Evolutionary conservation across 106 monocot species (phyloP), one percentile per base, ranked within the genome.

Genomic region (Gastrodia elata): DNA sequence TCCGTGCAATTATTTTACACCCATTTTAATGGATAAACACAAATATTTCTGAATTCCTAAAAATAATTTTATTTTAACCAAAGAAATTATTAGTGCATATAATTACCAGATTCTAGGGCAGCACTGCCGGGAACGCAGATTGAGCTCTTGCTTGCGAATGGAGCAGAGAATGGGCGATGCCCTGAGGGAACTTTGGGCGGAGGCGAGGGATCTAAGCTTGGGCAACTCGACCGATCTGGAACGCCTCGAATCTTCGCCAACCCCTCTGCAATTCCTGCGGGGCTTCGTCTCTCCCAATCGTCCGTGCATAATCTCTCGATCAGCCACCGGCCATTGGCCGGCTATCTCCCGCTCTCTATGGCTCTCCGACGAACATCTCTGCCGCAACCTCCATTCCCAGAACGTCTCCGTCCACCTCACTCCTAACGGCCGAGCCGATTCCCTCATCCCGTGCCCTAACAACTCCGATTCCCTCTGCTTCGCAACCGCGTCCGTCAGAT

Each of bases 351-450:
- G 33, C 10, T 79, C 84, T 34, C 88, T 82, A 44, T 96, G 95
- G 92, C 55, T 77, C 64, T 35, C 59, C 68, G 80, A 78, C 55
- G 70, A 82, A 46, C 90, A 96, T 77, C 92, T 96, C 81, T 34
- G 75, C 82, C 16, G 72, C 70, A 61, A 80, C 71, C 78, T 91
- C 71, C 15, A 57, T 72, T 40, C 34, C 58, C 42, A 37, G 34
- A 39, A 68, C 57, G 95, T 96, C 75, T 96, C 95, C 73, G 74
- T 96, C 71, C 95, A 92, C 80, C 84, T 89, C 76, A 96, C 95
- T 57, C 95, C 95, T 25, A 69, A 89, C 75, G 95, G 95, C 61
- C 85, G 89, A 38, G 95, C 95, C 71, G 95, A 96, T 85, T 75
- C 95, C 68, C 77, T 96, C 39, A 79, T 77, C 52, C 85, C 85